Percentiles rank a stretch among this genome's conserved stretches.
These are phyloP conservation scores for Pseudopyricularia javanii DNA, from an alignment of 2,329 filamentous ascomycete genomes.

Conservation along the genomic window DNA sequence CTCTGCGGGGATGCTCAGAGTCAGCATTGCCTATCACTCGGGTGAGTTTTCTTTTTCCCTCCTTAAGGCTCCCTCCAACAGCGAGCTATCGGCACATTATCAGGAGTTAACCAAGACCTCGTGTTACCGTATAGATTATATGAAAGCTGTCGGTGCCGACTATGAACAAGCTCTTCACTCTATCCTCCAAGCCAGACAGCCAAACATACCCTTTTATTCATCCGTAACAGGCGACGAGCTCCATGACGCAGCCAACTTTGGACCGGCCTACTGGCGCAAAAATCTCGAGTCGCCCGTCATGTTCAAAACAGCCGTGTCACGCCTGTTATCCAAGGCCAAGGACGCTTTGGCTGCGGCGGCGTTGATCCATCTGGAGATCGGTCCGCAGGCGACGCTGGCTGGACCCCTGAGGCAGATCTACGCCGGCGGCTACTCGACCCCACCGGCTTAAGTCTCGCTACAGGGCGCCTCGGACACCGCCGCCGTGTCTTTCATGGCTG, in stretches of 20 bases:
- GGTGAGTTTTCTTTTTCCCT: too few relatives aligned
- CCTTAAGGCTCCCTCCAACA: too few relatives aligned
- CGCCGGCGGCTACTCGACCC: constrained; percentile 13
- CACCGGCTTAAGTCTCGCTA: constrained; percentile 6
- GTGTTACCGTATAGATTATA: constrained; percentile 13
- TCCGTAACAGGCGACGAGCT: not conserved
- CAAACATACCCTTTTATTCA: not conserved
- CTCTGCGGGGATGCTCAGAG: not conserved
- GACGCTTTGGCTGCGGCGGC: constrained; percentile 12
- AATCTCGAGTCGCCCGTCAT: constrained; percentile 20
- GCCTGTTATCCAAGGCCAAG: not conserved
- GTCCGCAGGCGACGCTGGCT: constrained; percentile 24
- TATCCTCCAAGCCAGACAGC: not conserved
- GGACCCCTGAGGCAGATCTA: constrained; percentile 15
- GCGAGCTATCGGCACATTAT: too few relatives aligned
- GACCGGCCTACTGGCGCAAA: constrained; percentile 19
- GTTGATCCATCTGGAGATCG: constrained; percentile 17
- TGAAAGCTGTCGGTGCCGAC: constrained; percentile 1
- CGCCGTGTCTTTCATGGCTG: not conserved
- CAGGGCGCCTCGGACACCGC: constrained; percentile 5
- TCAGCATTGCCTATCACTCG: not conserved
- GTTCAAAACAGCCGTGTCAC: constrained; percentile 15
- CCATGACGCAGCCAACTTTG: not conserved
- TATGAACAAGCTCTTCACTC: not conserved
- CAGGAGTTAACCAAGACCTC: constrained; percentile 5